Conservation (phyloP, 441 rosid genomes). For the Theobroma grandiflorum region DNA sequence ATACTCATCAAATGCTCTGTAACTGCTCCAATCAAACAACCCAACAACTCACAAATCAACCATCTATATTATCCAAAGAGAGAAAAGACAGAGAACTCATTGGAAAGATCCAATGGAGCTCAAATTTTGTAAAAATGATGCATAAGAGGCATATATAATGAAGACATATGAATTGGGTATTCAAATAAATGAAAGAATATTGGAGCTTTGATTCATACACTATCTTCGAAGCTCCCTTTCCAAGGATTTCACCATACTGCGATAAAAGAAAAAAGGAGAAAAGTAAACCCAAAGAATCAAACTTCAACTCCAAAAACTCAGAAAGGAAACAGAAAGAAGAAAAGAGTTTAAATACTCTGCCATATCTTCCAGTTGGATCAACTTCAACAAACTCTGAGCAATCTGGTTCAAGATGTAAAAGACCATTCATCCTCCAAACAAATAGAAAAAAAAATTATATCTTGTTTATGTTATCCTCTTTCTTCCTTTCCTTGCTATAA, state of each 20-base stretch:
- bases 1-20: conserved; percentile 94
- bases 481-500: conserved; percentile 25
- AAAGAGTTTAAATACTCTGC: conserved; percentile 62
- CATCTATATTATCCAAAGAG: conserved; percentile 22
- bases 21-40: conserved; percentile 56
- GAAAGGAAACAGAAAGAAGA: conserved; percentile 19
- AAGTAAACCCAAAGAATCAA: conserved; percentile 4
- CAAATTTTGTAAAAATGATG: conserved; percentile 17
- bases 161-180: conserved; percentile 38
- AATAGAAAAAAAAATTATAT: background rate
- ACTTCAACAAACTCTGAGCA: conserved; percentile 88
- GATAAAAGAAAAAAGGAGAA: conserved; percentile 34
- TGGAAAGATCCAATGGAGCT: conserved; percentile 26
- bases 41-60: conserved; percentile 28
- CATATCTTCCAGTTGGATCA: conserved; percentile 99
- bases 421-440: conserved; percentile 59
- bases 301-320: conserved; percentile 34
- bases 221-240: conserved; percentile 95
- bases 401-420: conserved; percentile 48
- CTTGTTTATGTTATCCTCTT: conserved; percentile 18
- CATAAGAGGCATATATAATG: background rate
- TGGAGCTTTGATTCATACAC: conserved; percentile 63
- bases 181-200: conserved; percentile 16
- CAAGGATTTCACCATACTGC: conserved; percentile 90
- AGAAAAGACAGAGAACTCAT: background rate